Evolutionary conservation across 257 asterid species (phyloP), one percentile per base, ranked within the genome.

Genomic region (Rubia yunnanensis): DNA sequence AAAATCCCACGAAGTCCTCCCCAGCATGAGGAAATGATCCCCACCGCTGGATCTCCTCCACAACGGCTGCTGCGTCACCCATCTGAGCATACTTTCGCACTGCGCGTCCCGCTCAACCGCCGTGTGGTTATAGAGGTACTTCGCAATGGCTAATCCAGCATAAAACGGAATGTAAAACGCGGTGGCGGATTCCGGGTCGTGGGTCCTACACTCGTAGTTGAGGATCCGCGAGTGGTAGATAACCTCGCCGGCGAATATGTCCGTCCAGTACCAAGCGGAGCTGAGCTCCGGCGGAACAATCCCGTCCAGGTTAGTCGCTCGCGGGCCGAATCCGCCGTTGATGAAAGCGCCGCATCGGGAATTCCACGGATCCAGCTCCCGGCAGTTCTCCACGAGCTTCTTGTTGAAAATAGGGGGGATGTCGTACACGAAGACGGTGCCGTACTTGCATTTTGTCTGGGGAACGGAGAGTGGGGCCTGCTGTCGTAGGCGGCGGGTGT

Each of bases 1-100:
- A 78, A 91, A 91, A 61, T 91, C 98, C 95, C 95, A 88, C 0
- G 98, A 86, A 67, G 84, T 85, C 55, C 98, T 48, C 5, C 94
- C 84, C 15, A 91, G 79, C 27, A 91, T 82, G 62, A 78, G 79
- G 76, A 91, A 91, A 38, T 88, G 98, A 74, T 91, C 96, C 2
- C 91, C 77, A 48, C 98, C 98, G 69, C 86, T 86, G 69, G 71
- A 66, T 72, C 71, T 82, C 65, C 58, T 73, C 91, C 94, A 91
- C 54, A 69, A 68, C 18, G 67, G 68, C n/a, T 88, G 98, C 2
- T 74, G 71, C 35, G 70, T 73, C 4, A 91, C 77, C 94, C 94
- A 86, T 39, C 72, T 55, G 63, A 88, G 78, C 81, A 88, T 71
- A 74, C 64, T 72, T 55, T 78, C 76, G 68, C 89, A 72, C 9